Evolutionary conservation across 306 rosid species (phyloP).

Genomic region (Prosopis cineraria): DNA sequence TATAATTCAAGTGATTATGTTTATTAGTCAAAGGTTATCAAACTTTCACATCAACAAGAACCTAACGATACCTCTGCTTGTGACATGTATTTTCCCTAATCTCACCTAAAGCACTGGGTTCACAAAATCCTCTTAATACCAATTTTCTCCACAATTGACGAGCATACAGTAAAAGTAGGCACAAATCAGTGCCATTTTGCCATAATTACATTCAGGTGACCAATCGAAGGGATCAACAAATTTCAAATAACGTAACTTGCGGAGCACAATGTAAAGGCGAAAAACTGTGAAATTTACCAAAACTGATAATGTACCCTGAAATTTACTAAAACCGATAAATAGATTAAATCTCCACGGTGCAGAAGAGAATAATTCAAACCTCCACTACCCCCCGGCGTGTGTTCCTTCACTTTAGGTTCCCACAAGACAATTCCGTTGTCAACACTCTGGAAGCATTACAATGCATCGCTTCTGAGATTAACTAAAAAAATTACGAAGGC

Average conservation of each 20-base stretch:
- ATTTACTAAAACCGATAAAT: background rate
- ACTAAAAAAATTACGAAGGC: background rate
- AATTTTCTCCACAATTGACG: conserved; percentile 7
- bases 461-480: conserved; percentile 25
- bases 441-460: conserved; percentile 69
- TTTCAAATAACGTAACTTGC: too few relatives aligned
- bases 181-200: too few relatives aligned
- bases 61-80: background rate
- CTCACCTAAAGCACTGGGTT: background rate
- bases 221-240: too few relatives aligned
- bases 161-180: background rate
- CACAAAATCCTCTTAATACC: conserved; percentile 2
- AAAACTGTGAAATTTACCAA: too few relatives aligned
- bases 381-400: conserved; percentile 66
- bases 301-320: background rate
- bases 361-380: conserved; percentile 48
- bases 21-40: too few relatives aligned
- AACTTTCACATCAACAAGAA: too few relatives aligned
- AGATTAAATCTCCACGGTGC: conserved; percentile 8
- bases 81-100: background rate
- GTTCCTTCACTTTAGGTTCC: conserved; percentile 95
- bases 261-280: too few relatives aligned
- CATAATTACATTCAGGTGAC: too few relatives aligned
- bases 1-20: too few relatives aligned
- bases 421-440: conserved; percentile 91